A percentile compares a stretch with the other conserved stretches of the same genome.
These are phyloP conservation scores for Fusarium compactum DNA, from an alignment of 2,329 filamentous ascomycete species.

Conservation along the genomic window DNA sequence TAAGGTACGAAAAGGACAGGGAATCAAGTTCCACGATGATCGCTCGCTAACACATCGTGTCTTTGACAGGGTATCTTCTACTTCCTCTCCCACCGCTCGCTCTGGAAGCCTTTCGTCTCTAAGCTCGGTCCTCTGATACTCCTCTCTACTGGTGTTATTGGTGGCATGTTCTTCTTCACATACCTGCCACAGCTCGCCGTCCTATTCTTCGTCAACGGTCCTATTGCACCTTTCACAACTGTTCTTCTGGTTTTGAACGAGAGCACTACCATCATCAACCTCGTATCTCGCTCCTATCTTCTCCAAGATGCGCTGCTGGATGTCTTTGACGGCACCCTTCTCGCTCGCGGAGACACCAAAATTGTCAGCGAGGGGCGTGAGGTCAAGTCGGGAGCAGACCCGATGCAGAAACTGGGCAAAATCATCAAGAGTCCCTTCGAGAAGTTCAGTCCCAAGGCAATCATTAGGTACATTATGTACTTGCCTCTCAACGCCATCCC, in stretches of 20 bases:
- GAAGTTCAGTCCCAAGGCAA: constrained; percentile 68
- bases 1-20: constrained; percentile 61
- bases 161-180: constrained; percentile 87
- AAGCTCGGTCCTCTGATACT: constrained; percentile 71
- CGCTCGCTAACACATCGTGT: constrained; percentile 18
- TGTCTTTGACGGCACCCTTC: constrained; percentile 83
- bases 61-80: constrained; percentile 67
- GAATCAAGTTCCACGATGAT: not conserved
- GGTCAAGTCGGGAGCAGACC: constrained; percentile 71
- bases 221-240: constrained; percentile 79
- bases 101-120: constrained; percentile 71
- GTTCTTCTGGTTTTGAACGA: constrained; percentile 75
- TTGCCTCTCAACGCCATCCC: constrained; percentile 94
- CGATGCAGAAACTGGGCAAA: constrained; percentile 68
- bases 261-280: constrained; percentile 68
- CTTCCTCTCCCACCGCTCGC: constrained; percentile 65
- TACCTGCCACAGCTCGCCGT: constrained; percentile 88
- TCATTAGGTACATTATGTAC: constrained; percentile 86
- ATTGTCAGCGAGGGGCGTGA: constrained; percentile 82
- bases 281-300: constrained; percentile 75
- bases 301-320: constrained; percentile 87
- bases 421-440: constrained; percentile 69
- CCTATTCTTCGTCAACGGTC: constrained; percentile 86
- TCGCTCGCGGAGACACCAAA: constrained; percentile 62
- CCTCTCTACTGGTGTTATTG: constrained; percentile 78